phyloP scores from a whole-genome alignment of 345 rosid genomes.

The Isatis tinctoria region DNA sequence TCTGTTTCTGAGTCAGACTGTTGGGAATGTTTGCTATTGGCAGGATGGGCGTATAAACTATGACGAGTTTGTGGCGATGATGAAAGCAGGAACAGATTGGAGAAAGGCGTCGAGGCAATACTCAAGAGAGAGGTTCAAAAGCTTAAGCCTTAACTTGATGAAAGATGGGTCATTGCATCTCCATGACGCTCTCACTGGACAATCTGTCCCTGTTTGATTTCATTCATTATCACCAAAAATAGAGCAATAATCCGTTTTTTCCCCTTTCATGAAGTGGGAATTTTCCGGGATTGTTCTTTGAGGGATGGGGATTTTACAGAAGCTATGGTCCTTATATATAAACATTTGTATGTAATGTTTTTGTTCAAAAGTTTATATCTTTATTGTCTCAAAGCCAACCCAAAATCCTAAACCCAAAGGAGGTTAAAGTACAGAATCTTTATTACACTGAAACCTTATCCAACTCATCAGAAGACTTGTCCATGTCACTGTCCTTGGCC shows the following conservation, averaged over 20 bases:
- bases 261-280: not conserved
- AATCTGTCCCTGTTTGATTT: slow-evolving; percentile 60
- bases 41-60: slow-evolving; percentile 91
- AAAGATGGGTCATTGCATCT: slow-evolving; percentile 95
- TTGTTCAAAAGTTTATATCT: slow-evolving; percentile 13
- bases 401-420: slow-evolving; percentile 9
- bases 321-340: slow-evolving; percentile 8
- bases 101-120: slow-evolving; percentile 97
- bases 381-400: slow-evolving; percentile 16
- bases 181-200: slow-evolving; percentile 79
- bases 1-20: slow-evolving; percentile 2
- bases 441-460: slow-evolving; percentile 18
- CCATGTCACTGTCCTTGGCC: slow-evolving; percentile 9
- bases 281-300: slow-evolving; percentile 2
- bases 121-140: slow-evolving; percentile 96
- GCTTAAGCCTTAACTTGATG: slow-evolving; percentile 88
- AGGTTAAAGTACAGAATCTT: not conserved
- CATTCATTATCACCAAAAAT: slow-evolving; percentile 7
- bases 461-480: slow-evolving; percentile 21
- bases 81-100: slow-evolving; percentile 99
- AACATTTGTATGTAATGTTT: slow-evolving; percentile 19
- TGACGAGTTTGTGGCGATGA: slow-evolving; percentile 92
- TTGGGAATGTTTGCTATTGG: not conserved
- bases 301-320: slow-evolving; percentile 9
- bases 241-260: not conserved